Evolutionary conservation across 768 basidiomycete genomes (phyloP).

Genomic region (Suillus subluteus): DNA sequence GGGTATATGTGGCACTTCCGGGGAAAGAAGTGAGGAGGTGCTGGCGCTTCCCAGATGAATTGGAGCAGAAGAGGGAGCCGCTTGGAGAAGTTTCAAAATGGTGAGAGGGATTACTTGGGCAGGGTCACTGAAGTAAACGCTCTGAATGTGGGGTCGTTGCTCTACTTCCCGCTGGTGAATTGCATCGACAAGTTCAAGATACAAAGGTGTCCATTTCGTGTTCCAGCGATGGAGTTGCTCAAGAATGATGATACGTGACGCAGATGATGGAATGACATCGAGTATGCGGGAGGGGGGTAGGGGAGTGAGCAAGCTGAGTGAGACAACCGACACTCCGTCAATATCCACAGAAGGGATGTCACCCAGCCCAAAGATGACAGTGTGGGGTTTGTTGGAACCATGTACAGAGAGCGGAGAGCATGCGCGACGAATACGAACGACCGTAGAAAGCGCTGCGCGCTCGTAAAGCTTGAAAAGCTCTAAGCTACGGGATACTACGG

Average conservation of each 20-base stretch:
- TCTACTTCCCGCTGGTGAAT: conserved; percentile 61
- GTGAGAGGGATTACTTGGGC: conserved; percentile 43
- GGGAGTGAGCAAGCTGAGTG: conserved; percentile 71
- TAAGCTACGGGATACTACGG: conserved; percentile 16
- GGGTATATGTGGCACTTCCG: conserved; percentile 67
- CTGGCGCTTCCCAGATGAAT: conserved; percentile 52
- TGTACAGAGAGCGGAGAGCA: conserved; percentile 55
- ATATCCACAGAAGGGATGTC: conserved; percentile 44
- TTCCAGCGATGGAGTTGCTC: conserved; percentile 79
- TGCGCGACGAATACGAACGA: conserved; percentile 62
- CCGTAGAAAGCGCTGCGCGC: conserved; percentile 65
- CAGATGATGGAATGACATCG: conserved; percentile 60
- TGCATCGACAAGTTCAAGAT: conserved; percentile 77
- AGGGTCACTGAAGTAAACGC: conserved; percentile 61
- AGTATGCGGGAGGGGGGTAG: conserved; percentile 60
- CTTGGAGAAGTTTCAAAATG: conserved; percentile 55
- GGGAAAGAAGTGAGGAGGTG: conserved; percentile 24
- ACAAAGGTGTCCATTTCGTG: conserved; percentile 88
- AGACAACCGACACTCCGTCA: conserved; percentile 65
- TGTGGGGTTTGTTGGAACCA: conserved; percentile 61
- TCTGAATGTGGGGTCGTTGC: conserved; percentile 58
- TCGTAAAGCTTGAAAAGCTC: conserved; percentile 64
- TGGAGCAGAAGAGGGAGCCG: conserved; percentile 42
- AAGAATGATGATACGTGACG: conserved; percentile 73
- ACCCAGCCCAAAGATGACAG: conserved; percentile 75